Evolutionary conservation across 2,329 filamentous ascomycete genomes (phyloP).

Genomic region (Stagonosporopsis rhizophila): DNA sequence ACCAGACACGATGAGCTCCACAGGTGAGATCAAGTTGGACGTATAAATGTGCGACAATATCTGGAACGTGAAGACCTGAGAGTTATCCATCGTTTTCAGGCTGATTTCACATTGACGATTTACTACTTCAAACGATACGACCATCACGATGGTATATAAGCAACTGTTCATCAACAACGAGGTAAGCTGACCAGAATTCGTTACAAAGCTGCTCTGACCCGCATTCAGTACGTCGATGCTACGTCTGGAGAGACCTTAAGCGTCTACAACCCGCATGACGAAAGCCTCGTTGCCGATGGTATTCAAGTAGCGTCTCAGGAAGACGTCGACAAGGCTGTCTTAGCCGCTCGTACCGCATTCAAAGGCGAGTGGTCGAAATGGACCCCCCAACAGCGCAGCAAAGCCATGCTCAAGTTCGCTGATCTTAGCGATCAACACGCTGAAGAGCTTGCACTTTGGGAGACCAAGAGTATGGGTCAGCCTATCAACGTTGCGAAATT

Average conservation of each 20-base stretch:
- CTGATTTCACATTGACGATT: not conserved
- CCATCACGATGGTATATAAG: conserved; percentile 22
- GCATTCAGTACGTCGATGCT: conserved; percentile 30
- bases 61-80: too few species aligned
- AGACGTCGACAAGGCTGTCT: conserved; percentile 39
- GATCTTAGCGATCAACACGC: conserved; percentile 33
- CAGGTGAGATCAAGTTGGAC: not conserved
- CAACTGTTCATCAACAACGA: conserved; percentile 41
- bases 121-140: not conserved
- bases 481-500: conserved; percentile 18
- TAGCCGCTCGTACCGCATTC: conserved; percentile 34
- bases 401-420: conserved; percentile 33
- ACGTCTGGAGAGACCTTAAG: conserved; percentile 30
- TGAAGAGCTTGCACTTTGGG: conserved; percentile 16
- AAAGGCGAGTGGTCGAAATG: conserved; percentile 31
- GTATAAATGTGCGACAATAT: not conserved
- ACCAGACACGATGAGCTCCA: not conserved
- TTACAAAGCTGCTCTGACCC: not conserved
- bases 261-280: conserved; percentile 36
- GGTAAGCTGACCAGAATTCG: conserved; percentile 9
- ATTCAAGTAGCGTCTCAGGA: conserved; percentile 31
- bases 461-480: conserved; percentile 28
- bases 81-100: not conserved
- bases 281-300: conserved; percentile 30
- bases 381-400: conserved; percentile 31